Evolutionary conservation across 305 asterid species (phyloP).

Genomic region (Withania somnifera): DNA sequence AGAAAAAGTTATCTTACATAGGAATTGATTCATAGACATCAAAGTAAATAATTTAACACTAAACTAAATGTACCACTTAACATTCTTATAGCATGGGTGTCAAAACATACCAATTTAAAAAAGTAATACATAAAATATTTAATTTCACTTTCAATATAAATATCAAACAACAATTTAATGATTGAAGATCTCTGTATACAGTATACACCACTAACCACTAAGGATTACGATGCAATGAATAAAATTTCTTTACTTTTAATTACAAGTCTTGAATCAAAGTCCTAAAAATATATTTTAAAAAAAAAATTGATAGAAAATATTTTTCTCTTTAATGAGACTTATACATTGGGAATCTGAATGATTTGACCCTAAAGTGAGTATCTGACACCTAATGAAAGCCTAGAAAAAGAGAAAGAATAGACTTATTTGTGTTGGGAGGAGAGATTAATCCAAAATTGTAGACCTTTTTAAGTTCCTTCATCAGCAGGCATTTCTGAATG

Average conservation of each 20-base stretch:
- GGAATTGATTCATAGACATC: no score
- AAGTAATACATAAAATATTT: no score
- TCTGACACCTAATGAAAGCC: background rate
- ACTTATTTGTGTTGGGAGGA: conserved; percentile 49
- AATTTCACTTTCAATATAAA: no score
- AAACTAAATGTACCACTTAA: no score
- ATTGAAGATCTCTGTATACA: no score
- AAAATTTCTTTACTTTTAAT: no score
- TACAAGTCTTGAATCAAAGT: background rate
- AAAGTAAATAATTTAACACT: no score
- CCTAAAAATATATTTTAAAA: background rate
- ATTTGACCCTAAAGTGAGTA: background rate
- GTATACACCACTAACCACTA: no score
- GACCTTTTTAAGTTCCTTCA: conserved; percentile 60
- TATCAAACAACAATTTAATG: background rate
- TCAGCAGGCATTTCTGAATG: conserved; percentile 89
- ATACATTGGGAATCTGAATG: no score
- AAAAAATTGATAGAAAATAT: background rate
- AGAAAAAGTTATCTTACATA: no score
- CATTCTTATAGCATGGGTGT: no score
- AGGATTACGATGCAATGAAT: background rate
- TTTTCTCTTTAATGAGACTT: background rate
- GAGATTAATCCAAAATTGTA: conserved; percentile 82
- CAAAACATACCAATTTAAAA: no score
- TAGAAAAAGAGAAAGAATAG: accelerated